Evolutionary conservation across 2,329 filamentous ascomycete genomes (phyloP).

Genomic region (Dothiorella sarmentorum): DNA sequence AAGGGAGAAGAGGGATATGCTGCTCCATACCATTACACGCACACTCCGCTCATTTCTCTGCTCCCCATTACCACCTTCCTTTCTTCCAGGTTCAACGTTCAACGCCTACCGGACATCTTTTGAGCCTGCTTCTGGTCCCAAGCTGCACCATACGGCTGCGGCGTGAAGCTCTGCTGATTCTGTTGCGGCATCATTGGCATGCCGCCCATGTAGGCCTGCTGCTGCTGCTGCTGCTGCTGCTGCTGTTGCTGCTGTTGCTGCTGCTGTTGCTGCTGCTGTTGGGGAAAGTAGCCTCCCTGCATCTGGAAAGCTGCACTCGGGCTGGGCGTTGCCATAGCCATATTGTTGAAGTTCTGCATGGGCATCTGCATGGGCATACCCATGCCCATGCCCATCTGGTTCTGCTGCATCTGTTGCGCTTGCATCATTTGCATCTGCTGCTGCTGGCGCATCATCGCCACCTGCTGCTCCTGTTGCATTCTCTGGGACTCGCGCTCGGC

Average conservation of each 20-base stretch:
- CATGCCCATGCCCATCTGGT: constrained; percentile 11
- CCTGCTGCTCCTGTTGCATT: constrained; percentile 29
- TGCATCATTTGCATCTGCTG: constrained; percentile 19
- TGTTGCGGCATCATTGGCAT: constrained; percentile 8
- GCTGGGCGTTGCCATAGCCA: background rate
- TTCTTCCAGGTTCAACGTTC: background rate
- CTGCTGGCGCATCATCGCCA: constrained; percentile 17
- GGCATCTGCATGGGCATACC: constrained; percentile 16
- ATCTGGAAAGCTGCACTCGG: background rate
- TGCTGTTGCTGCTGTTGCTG: constrained; percentile 1
- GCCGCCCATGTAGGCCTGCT: constrained; percentile 3
- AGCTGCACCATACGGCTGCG: constrained; percentile 12
- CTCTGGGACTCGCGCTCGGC: constrained; percentile 19
- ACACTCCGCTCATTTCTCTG: background rate
- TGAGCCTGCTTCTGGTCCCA: constrained; percentile 13
- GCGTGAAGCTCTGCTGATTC: constrained; percentile 4
- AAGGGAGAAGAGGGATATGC: no score
- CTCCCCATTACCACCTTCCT: background rate
- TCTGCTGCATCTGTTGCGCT: constrained; percentile 15
- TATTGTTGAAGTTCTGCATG: constrained; percentile 11
- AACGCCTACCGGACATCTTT: background rate
- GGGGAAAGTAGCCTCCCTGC: constrained; percentile 11
- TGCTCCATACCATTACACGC: background rate
- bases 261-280: background rate
- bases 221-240: background rate